phyloP scores from a whole-genome alignment of 73 alveolate genomes.

The Paraurostyla sp. region DNA sequence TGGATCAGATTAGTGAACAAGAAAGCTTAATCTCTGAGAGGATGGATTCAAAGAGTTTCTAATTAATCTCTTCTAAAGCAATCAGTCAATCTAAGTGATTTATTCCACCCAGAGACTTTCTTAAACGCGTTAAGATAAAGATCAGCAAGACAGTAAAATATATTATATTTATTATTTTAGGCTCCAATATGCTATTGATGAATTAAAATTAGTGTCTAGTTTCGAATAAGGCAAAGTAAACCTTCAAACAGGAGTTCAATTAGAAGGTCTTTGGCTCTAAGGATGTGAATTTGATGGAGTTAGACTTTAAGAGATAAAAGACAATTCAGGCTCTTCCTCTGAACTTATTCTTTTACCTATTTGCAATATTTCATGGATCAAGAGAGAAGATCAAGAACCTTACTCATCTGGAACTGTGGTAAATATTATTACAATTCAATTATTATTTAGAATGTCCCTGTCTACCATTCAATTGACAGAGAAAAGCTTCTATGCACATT shows the following conservation, averaged over 20 bases:
- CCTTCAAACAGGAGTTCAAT: conserved; percentile 60
- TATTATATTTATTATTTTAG: not conserved
- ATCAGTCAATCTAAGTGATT: conserved; percentile 91
- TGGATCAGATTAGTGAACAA: conserved; percentile 94
- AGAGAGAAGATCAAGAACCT: conserved; percentile 77
- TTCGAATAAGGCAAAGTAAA: conserved; percentile 81
- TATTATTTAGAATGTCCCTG: too few relatives aligned
- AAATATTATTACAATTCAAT: too few relatives aligned
- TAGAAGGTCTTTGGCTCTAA: conserved; percentile 82
- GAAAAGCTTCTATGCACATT: conserved; percentile 79
- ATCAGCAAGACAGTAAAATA: conserved; percentile 89
- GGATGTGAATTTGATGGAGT: conserved; percentile 87
- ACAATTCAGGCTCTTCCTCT: conserved; percentile 61
- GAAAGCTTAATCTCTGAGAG: conserved; percentile 88
- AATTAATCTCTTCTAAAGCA: conserved; percentile 77
- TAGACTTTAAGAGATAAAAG: conserved; percentile 66
- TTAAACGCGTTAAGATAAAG: conserved; percentile 97
- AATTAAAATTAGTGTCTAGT: conserved; percentile 92
- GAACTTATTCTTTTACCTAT: conserved; percentile 82
- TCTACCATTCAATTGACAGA: conserved; percentile 80
- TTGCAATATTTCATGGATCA: conserved; percentile 83
- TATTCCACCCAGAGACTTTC: conserved; percentile 99
- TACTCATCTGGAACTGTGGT: conserved; percentile 61
- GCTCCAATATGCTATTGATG: conserved; percentile 93
- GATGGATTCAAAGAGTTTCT: conserved; percentile 87